Conservation (phyloP, 23 red algal species). For the Agarophyton chilense region DNA sequence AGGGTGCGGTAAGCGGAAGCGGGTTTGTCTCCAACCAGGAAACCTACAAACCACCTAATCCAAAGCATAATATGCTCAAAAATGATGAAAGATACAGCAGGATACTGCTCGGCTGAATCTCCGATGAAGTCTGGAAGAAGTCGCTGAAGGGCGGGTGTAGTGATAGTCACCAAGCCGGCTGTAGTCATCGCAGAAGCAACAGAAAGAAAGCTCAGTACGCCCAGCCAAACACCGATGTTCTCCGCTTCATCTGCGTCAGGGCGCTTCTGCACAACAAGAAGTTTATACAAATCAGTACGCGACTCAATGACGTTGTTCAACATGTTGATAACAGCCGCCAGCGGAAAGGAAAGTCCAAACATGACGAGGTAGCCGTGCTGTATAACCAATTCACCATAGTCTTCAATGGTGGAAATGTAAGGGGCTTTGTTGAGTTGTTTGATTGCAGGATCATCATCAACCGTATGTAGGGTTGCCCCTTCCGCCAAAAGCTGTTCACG, state of each 20-base stretch:
- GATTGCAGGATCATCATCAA: slow-evolving; percentile 4
- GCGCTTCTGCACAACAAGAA: slow-evolving; percentile 56
- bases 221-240: slow-evolving; percentile 67
- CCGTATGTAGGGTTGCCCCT: slow-evolving; percentile 14
- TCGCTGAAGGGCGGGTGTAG: slow-evolving; percentile 46
- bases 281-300: slow-evolving; percentile 74
- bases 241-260: slow-evolving; percentile 58
- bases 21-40: slow-evolving; percentile 57
- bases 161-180: slow-evolving; percentile 53
- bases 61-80: slow-evolving; percentile 63
- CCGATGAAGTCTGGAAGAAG: slow-evolving; percentile 41
- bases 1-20: slow-evolving; percentile 28
- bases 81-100: slow-evolving; percentile 48
- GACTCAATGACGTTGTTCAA: slow-evolving; percentile 70
- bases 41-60: slow-evolving; percentile 34
- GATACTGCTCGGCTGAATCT: slow-evolving; percentile 18
- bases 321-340: slow-evolving; percentile 61
- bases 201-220: slow-evolving; percentile 47
- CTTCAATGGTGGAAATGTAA: slow-evolving; percentile 54
- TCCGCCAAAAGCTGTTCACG: slow-evolving; percentile 25
- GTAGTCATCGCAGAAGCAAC: slow-evolving; percentile 60
- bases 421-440: slow-evolving; percentile 44
- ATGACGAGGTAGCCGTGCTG: slow-evolving; percentile 68
- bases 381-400: slow-evolving; percentile 78
- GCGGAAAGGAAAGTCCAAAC: slow-evolving; percentile 71